Evolutionary conservation across 495 filamentous ascomycete species (phyloP).

Genomic region (Mycothermus thermophilus): DNA sequence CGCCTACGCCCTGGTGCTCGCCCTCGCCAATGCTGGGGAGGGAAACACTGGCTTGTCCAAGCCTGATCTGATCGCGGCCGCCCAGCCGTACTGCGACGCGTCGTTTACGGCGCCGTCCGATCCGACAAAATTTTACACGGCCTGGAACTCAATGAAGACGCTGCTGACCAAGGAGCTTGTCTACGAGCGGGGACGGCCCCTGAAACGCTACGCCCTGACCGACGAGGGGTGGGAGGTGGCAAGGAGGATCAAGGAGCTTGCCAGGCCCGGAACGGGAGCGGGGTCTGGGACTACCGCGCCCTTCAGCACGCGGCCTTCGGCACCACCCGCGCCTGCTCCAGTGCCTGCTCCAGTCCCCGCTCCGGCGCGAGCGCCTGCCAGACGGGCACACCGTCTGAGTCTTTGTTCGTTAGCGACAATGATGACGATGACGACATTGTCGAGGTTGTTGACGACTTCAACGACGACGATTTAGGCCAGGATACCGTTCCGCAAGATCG

Average conservation of each 20-base stretch:
- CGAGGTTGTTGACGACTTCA: no score
- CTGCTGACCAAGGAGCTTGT: conserved; percentile 63
- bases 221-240: conserved; percentile 74
- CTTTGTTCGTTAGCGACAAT: no score
- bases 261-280: conserved; percentile 1
- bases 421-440: conserved; percentile 5
- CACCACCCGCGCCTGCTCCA: background rate
- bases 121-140: conserved; percentile 59
- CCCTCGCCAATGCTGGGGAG: conserved; percentile 48
- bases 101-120: conserved; percentile 60
- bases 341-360: no score
- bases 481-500: no score
- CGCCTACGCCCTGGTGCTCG: conserved; percentile 59
- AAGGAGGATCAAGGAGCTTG: conserved; percentile 42
- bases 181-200: conserved; percentile 53
- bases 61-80: conserved; percentile 49
- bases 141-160: conserved; percentile 78
- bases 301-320: background rate
- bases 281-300: background rate
- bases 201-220: conserved; percentile 54
- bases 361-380: no score
- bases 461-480: no score
- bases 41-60: conserved; percentile 55
- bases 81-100: conserved; percentile 59
- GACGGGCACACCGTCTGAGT: no score